Evolutionary conservation across 2,329 filamentous ascomycete genomes (phyloP).

Genomic region (Zopfia rhizophila): DNA sequence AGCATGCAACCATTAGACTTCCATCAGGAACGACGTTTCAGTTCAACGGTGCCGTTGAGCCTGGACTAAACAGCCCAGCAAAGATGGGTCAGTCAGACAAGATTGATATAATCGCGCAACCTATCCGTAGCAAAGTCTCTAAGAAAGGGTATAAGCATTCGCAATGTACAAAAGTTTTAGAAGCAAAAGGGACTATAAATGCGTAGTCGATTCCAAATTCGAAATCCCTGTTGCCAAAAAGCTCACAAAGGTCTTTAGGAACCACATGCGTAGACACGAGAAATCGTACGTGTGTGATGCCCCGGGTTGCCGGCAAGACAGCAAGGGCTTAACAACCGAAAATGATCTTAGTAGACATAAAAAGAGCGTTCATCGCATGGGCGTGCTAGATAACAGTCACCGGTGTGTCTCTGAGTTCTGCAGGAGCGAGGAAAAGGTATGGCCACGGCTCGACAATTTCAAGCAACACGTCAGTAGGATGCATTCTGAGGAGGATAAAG

Average conservation of each 20-base stretch:
- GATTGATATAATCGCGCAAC: no score
- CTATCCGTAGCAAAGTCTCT: constrained; percentile 30
- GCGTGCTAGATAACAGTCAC: constrained; percentile 60
- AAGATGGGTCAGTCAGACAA: no score
- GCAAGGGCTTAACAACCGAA: constrained; percentile 77
- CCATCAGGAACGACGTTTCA: no score
- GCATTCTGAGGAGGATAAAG: constrained; percentile 63
- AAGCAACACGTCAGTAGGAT: constrained; percentile 78
- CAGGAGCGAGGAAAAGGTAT: constrained; percentile 71
- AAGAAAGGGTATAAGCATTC: constrained; percentile 29
- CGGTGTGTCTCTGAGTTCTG: constrained; percentile 70
- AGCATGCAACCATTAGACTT: no score
- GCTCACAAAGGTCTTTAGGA: constrained; percentile 63
- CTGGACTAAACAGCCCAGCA: no score
- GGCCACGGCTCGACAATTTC: constrained; percentile 89
- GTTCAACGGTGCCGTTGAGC: no score
- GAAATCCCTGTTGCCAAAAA: constrained; percentile 20
- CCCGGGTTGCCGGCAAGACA: constrained; percentile 63
- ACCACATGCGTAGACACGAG: constrained; percentile 76
- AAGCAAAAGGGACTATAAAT: constrained; percentile 51
- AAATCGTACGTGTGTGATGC: constrained; percentile 73
- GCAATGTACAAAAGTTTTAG: constrained; percentile 38
- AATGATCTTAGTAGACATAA: constrained; percentile 87
- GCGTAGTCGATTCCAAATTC: constrained; percentile 21
- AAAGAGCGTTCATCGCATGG: constrained; percentile 73